Conservation (phyloP, 2,329 filamentous ascomycete species). For the Fusarium annulatum region DNA sequence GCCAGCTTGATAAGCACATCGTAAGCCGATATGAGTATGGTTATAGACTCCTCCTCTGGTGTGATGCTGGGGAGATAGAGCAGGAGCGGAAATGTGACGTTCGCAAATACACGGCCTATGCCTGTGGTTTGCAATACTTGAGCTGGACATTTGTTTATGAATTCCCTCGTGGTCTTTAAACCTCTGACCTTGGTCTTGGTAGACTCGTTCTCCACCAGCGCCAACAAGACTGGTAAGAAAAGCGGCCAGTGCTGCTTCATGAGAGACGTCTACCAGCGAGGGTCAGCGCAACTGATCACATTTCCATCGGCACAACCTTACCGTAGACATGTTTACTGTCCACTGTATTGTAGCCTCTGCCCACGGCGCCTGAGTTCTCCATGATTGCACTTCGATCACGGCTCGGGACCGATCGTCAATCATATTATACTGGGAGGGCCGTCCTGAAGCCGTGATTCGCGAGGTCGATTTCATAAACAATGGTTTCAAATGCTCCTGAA, state of each 20-base stretch:
- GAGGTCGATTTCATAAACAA: conserved; percentile 71
- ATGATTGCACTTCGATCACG: conserved; percentile 24
- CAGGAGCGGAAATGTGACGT: conserved; percentile 77
- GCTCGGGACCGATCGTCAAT: not conserved
- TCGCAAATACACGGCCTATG: conserved; percentile 74
- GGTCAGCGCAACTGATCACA: not conserved
- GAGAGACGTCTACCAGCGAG: conserved; percentile 49
- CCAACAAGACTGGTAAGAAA: conserved; percentile 75
- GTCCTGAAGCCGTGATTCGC: conserved; percentile 44
- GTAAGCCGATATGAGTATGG: conserved; percentile 74
- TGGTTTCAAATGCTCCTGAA: conserved; percentile 72
- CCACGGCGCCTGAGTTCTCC: conserved; percentile 41
- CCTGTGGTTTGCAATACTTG: conserved; percentile 70
- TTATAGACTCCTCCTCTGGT: conserved; percentile 74
- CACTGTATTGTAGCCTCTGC: conserved; percentile 56
- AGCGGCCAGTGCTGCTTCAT: conserved; percentile 73
- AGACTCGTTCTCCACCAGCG: conserved; percentile 73
- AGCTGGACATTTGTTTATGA: conserved; percentile 66
- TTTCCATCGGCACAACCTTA: conserved; percentile 49
- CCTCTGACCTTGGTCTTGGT: conserved; percentile 65
- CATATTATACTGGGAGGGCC: conserved; percentile 44
- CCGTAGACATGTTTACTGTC: conserved; percentile 64
- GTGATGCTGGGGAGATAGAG: conserved; percentile 82
- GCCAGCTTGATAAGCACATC: conserved; percentile 71
- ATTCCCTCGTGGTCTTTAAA: conserved; percentile 62